Base-by-base conservation (phyloP, 441 rosid genomes). In the Corymbia calophylla region DNA sequence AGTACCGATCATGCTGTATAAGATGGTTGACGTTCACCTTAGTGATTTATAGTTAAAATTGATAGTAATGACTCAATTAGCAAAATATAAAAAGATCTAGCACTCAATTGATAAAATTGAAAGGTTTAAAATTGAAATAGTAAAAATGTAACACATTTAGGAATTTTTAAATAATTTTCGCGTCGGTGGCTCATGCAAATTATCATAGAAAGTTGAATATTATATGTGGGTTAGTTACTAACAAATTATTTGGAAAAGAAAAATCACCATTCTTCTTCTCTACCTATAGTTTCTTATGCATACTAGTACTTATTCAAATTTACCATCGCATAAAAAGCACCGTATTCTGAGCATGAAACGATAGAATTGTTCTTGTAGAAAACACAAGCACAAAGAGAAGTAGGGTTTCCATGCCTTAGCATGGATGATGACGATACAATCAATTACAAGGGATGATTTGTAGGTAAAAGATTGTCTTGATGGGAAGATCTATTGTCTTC, bases 21-120 rank as follows among this genome's bases (percentile, higher is more conserved):
- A 1, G 10, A 5, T 0, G 0, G 9, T 58, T 29, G 5, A 58
- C 0, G 3, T 56, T 56, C 5, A 23, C 0, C 0, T 56, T 0
- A 56, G 0, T 0, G 0, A 56, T 56, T 56, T 56, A 0, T 0
- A 9, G 29, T 58, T 3, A 23, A 0, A 58, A 58, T 58, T 58
- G 14, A 58, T 58, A 0, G 6, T 0, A 58, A 58, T 58, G 25
- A 58, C 29, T 58, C 29, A 23, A 58, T 2, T 58, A 29, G 1
- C 4, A 56, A 23, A 0, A 56, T 54, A 17, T 4, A 7, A 54
- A 54, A 54, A 39, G 44, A 8, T 54, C 4, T 21, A 54, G 19
- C 17, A 54, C 18, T 54, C 8, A 54, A 54, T 54, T 54, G 56
- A 58, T 1, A 23, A 23, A 58, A 58, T 54, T 7, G 44, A 39